A percentile compares a stretch with the other conserved stretches of the same genome.
phyloP scores from a whole-genome alignment of 2,329 filamentous ascomycete genomes.

The Fusarium lateritium region DNA sequence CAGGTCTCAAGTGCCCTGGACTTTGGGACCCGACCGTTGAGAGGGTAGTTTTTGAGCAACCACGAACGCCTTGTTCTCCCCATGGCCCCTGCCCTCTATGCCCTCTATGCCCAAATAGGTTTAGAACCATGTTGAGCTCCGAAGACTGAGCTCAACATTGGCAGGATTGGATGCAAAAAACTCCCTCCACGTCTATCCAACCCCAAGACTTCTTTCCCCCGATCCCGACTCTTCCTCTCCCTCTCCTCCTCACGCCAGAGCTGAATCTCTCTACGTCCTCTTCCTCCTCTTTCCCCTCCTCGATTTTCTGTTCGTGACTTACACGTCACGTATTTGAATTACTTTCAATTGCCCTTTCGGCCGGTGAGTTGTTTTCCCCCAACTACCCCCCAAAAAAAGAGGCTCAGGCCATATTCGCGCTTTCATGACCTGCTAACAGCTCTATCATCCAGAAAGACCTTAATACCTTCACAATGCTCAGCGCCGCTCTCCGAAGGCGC shows the following conservation, averaged over 20 bases:
- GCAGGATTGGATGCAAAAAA: slow-evolving; percentile 51
- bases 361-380: slow-evolving; percentile 42
- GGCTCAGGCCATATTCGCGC: slow-evolving; percentile 40
- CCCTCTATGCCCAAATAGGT: slow-evolving; percentile 42
- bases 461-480: slow-evolving; percentile 66
- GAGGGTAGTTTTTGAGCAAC: too few relatives aligned
- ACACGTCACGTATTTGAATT: slow-evolving; percentile 42
- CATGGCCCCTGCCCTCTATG: background rate
- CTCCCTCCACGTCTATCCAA: slow-evolving; percentile 54
- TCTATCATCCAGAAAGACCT: slow-evolving; percentile 48
- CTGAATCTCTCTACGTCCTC: slow-evolving; percentile 45
- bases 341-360: slow-evolving; percentile 46
- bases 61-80: too few relatives aligned
- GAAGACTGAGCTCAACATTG: slow-evolving; percentile 51
- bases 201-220: slow-evolving; percentile 57
- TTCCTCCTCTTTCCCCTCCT: slow-evolving; percentile 35
- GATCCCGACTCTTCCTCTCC: slow-evolving; percentile 52
- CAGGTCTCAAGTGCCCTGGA: slow-evolving; percentile 16
- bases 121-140: slow-evolving; percentile 27
- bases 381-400: slow-evolving; percentile 17
- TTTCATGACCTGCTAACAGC: slow-evolving; percentile 40
- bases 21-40: background rate
- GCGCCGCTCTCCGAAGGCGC: slow-evolving; percentile 75
- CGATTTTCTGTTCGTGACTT: slow-evolving; percentile 38
- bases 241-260: slow-evolving; percentile 53